Percentiles rank a stretch among this genome's conserved stretches.
Conservation (phyloP, 495 filamentous ascomycete species). For the Physcia stellaris region DNA sequence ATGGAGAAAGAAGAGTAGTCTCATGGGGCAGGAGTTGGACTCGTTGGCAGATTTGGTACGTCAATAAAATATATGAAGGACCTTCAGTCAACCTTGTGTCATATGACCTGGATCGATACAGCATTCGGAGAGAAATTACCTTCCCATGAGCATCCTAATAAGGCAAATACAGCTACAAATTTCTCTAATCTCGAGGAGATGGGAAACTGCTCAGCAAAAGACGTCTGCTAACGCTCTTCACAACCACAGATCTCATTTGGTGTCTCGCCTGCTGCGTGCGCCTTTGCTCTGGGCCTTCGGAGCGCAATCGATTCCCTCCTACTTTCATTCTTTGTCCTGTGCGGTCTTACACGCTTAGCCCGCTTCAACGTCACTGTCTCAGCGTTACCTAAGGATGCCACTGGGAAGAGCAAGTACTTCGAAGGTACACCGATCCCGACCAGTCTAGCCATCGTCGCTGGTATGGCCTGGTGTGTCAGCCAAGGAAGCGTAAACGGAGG, state of each 20-base stretch:
- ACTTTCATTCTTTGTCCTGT: constrained; percentile 84
- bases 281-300: constrained; percentile 81
- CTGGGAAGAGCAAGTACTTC: constrained; percentile 85
- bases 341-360: constrained; percentile 83
- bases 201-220: too few species aligned
- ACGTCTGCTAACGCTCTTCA: too few species aligned
- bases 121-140: too few species aligned
- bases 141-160: too few species aligned
- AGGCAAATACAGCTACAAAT: too few species aligned
- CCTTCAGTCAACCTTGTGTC: too few species aligned
- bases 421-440: constrained; percentile 96
- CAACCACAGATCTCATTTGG: constrained; percentile 99
- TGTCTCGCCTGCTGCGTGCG: constrained; percentile 70
- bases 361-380: constrained; percentile 94
- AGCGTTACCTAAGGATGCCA: constrained; percentile 76
- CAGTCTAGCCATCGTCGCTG: constrained; percentile 56
- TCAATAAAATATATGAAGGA: too few species aligned
- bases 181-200: too few species aligned
- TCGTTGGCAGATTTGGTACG: constrained; percentile 91
- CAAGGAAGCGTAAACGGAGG: constrained; percentile 74
- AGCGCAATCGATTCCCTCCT: constrained; percentile 74
- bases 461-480: constrained; percentile 85
- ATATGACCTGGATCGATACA: too few species aligned
- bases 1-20: constrained; percentile 86
- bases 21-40: constrained; percentile 97